Base-by-base conservation (phyloP, 352 stramenopile species). In the Phytophthora cajani region DNA sequence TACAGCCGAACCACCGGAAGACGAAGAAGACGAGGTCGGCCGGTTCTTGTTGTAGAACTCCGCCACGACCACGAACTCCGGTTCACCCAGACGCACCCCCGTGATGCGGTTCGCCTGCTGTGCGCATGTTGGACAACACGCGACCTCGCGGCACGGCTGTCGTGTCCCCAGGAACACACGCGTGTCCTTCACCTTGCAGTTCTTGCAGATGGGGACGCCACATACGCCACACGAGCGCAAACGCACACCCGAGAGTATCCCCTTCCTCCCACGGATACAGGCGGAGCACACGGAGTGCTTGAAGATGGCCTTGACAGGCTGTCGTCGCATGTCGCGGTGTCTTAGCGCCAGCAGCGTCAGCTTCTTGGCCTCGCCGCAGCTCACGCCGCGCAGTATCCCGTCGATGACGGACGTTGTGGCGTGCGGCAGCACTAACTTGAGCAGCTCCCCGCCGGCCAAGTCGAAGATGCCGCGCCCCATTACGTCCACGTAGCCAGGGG, bases 171-270 rank as follows among this genome's bases (percentile, higher is more conserved):
- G 44, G 30, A 90, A 85, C 19, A 86, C 68, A 12, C 58, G 57
- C 46, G 58, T 61, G 55, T 84, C 80, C 54, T 90, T 91, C 23
- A 80, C 63, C 33, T 71, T 77, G 68, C 84, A 91, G 44, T 71
- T 77, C 1, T 71, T 68, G 52, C 82, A 90, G 17, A 90, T 72
- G 6, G 67, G 42, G 8, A 72, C 51, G 12, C 74, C 72, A 67
- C 84, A 91, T 14, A 88, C 65, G 8, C 69, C 57, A 14, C 84
- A 91, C 19, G 58, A 52, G 23, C 72, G 71, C 33, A 79, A 71
- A 25, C 67, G 63, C n/a, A 58, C 33, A 9, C 36, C 58, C 23
- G 64, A 51, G 25, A 79, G 60, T 32, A 79, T 47, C 7, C 52
- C 17, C 32, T 67, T 58, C 27, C 69, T 72, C 23, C 42, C 32